phyloP scores from a whole-genome alignment of 257 asterid species.

The Euphrasia confusa region DNA sequence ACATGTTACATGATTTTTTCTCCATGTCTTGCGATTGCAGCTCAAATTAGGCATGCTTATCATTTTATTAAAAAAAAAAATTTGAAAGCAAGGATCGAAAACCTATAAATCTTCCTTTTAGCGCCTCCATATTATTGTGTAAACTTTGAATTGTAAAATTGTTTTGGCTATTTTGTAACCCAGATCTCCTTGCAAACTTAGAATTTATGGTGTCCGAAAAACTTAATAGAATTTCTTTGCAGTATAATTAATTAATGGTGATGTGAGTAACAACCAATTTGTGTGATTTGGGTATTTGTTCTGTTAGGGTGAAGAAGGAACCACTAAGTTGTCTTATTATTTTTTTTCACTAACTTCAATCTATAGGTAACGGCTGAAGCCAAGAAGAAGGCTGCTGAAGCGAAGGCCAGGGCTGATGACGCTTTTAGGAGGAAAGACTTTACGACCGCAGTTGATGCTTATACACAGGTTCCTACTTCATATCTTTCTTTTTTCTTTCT shows the following conservation, averaged over 20 bases:
- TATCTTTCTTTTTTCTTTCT: background rate
- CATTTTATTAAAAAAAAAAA: background rate
- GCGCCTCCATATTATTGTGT: background rate
- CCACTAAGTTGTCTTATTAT: background rate
- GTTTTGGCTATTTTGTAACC: background rate
- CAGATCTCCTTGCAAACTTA: background rate
- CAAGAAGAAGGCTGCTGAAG: conserved; percentile 76
- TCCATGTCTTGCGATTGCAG: background rate
- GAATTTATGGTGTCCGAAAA: background rate
- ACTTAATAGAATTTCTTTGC: background rate
- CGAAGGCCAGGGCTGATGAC: conserved; percentile 79
- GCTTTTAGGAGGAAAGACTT: conserved; percentile 72
- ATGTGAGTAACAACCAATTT: background rate
- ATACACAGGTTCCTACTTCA: conserved; percentile 62
- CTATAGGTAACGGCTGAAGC: conserved; percentile 76
- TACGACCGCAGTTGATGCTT: conserved; percentile 73
- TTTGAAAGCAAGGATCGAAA: background rate
- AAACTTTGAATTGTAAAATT: background rate
- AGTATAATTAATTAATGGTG: too few relatives aligned
- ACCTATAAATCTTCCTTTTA: background rate
- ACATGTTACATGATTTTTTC: conserved; percentile 1
- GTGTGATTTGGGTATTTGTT: conserved; percentile 4
- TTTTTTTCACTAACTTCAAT: conserved; percentile 17
- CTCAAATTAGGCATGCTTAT: background rate
- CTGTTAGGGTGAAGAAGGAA: background rate